phyloP scores from a whole-genome alignment of 495 filamentous ascomycete species.

The Acidiella bohemica region DNA sequence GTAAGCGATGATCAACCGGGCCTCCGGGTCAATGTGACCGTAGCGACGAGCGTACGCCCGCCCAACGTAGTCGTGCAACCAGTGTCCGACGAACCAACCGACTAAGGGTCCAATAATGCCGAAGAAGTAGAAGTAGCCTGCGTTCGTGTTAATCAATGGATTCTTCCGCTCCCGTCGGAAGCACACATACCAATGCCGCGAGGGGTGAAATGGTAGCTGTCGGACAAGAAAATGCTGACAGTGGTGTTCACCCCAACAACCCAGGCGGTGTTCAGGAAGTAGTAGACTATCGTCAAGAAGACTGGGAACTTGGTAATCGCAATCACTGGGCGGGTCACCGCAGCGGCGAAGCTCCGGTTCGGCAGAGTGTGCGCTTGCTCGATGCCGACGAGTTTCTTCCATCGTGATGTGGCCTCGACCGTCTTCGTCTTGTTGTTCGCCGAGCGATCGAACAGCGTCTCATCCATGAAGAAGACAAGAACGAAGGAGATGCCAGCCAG shows the following conservation, averaged over 20 bases:
- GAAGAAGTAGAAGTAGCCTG: constrained; percentile 55
- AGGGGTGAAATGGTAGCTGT: constrained; percentile 40
- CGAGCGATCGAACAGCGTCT: constrained; percentile 47
- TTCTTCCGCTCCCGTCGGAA: too few relatives aligned
- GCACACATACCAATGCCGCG: too few relatives aligned
- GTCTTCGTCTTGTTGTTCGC: neutral
- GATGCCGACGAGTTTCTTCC: constrained; percentile 35
- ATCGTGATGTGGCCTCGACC: constrained; percentile 19
- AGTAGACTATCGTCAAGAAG: constrained; percentile 38
- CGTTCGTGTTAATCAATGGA: too few relatives aligned
- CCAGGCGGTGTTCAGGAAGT: constrained; percentile 48
- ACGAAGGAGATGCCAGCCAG: constrained; percentile 35
- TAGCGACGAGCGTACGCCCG: constrained; percentile 34
- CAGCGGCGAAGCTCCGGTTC: constrained; percentile 33
- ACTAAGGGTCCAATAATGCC: constrained; percentile 41
- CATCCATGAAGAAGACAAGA: constrained; percentile 39
- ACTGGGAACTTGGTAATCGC: constrained; percentile 41
- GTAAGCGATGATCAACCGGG: constrained; percentile 40
- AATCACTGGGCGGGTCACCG: constrained; percentile 32
- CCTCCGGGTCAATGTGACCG: constrained; percentile 46
- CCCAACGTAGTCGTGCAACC: constrained; percentile 43
- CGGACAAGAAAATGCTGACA: constrained; percentile 39
- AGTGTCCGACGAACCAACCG: constrained; percentile 44
- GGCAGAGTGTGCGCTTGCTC: constrained; percentile 35
- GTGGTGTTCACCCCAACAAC: constrained; percentile 48